Base-by-base conservation (phyloP, 1,284 basidiomycete genomes). In the Cutaneotrichosporon cutaneum region DNA sequence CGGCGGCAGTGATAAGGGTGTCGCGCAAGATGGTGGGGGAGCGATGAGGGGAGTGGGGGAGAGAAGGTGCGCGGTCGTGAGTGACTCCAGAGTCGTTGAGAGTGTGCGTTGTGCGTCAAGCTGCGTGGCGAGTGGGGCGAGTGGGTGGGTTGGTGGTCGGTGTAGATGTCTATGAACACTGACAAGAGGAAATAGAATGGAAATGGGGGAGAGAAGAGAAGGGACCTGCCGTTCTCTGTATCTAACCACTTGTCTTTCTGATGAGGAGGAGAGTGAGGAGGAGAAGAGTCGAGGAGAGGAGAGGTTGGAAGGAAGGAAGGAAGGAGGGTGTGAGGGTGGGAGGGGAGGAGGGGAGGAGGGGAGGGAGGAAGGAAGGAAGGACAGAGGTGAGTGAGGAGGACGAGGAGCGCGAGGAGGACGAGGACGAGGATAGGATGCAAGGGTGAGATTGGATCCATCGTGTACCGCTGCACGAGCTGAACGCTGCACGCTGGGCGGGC, bases 111-210 rank as follows among this genome's bases (percentile, higher is more conserved):
- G 5, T 4, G 35, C 22, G 33, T 54, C 30, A 10, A 36, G 27
- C 30, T 53, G 27, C 51, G 51, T 33, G 24, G 33, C 21, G 53
- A 35, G 16, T 27, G 21, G 14, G n/a, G n/a, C n/a, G n/a, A n/a
- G n/a, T n/a, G 35, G 0, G 52, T 8, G 18, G 30, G 32, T n/a
- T 22, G n/a, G 32, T 33, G 33, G 33, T 26, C 4, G n/a, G 8
- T 4, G 35, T 6, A 18, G 3, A 35, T 36, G 35, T 59, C 51
- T 59, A 59, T 59, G 58, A 59, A 59, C 52, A 59, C 39, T 33
- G 36, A 51, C 27, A 33, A 50, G 45, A 33, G 6, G 24, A 11
- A 56, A 30, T 30, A 9, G 30, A 30, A 30, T 30, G n/a, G 32
- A 47, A 14, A 56, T 1, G 52, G 39, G 26, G n/a, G 8, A 44